Conservation (phyloP, 1,284 basidiomycete genomes). For the Volvariella surrecta region DNA sequence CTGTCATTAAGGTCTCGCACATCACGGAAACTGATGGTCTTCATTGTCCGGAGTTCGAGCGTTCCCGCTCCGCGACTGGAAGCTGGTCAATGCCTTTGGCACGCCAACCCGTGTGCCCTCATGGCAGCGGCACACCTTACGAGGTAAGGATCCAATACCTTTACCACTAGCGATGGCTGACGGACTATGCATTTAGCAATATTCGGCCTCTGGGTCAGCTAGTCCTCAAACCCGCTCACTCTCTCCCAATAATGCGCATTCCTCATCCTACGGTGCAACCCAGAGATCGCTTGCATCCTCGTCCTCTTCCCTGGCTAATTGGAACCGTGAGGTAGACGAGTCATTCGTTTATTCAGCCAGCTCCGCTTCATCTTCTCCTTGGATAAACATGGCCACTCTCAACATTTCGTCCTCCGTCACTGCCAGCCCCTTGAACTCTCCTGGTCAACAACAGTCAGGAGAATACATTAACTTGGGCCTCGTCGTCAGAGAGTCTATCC, state of each 20-base stretch:
- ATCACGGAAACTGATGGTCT: too few species aligned
- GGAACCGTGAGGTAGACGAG: slow-evolving; percentile 3
- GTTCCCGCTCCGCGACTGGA: neutral
- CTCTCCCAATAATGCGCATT: neutral
- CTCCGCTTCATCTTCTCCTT: neutral
- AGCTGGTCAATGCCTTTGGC: neutral
- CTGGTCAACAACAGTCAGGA: neutral
- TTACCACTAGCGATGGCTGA: too few species aligned
- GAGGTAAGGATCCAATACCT: too few species aligned
- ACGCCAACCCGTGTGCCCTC: neutral
- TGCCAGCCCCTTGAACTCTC: too few species aligned
- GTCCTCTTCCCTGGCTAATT: slow-evolving; percentile 6
- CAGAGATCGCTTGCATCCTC: neutral
- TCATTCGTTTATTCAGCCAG: neutral
- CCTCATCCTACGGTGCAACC: neutral
- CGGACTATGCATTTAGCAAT: too few species aligned
- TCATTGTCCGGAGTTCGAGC: neutral
- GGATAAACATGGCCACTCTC: neutral
- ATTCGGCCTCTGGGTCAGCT: neutral
- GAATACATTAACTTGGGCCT: neutral
- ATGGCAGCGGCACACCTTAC: neutral
- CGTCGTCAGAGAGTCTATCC: neutral
- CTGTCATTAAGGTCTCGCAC: too few species aligned
- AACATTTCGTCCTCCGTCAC: neutral
- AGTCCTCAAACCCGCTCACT: neutral